phyloP scores from a whole-genome alignment of 805 yeast genomes.

The Kuraishia borneana region DNA sequence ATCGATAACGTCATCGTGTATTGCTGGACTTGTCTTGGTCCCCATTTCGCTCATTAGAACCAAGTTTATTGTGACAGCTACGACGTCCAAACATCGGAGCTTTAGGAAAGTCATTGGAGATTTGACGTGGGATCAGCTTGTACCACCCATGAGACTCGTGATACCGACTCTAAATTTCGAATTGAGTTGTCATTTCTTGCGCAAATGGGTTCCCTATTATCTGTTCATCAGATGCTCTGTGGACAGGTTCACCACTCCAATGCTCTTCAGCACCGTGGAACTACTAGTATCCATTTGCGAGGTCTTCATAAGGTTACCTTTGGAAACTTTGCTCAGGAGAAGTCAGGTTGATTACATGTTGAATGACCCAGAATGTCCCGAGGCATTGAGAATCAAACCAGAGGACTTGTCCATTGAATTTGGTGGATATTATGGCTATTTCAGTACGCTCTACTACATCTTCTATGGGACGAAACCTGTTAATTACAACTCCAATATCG shows the following conservation, averaged over 20 bases:
- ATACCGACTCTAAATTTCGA: constrained; percentile 62
- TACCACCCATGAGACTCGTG: constrained; percentile 45
- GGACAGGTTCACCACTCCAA: constrained; percentile 56
- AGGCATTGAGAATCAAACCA: constrained; percentile 29
- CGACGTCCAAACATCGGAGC: constrained; percentile 46
- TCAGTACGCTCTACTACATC: constrained; percentile 40
- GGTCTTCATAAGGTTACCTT: constrained; percentile 68
- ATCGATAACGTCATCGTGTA: constrained; percentile 58
- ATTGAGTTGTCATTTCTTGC: constrained; percentile 46
- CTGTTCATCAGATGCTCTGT: constrained; percentile 50
- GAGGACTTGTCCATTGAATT: constrained; percentile 50
- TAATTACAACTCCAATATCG: constrained; percentile 10
- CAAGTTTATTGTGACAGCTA: constrained; percentile 60
- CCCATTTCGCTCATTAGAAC: constrained; percentile 80
- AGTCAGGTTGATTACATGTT: constrained; percentile 67
- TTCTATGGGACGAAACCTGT: constrained; percentile 23
- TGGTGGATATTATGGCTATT: constrained; percentile 42
- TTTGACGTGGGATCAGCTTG: constrained; percentile 32
- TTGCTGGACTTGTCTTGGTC: constrained; percentile 61
- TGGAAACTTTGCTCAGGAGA: constrained; percentile 76
- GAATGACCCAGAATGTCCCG: constrained; percentile 22
- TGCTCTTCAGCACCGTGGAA: constrained; percentile 43
- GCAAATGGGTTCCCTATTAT: constrained; percentile 55
- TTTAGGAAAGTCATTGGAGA: constrained; percentile 53
- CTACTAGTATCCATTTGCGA: constrained; percentile 56